Conservation (phyloP, 1,284 basidiomycete species). For the Takashimella koratensis region DNA sequence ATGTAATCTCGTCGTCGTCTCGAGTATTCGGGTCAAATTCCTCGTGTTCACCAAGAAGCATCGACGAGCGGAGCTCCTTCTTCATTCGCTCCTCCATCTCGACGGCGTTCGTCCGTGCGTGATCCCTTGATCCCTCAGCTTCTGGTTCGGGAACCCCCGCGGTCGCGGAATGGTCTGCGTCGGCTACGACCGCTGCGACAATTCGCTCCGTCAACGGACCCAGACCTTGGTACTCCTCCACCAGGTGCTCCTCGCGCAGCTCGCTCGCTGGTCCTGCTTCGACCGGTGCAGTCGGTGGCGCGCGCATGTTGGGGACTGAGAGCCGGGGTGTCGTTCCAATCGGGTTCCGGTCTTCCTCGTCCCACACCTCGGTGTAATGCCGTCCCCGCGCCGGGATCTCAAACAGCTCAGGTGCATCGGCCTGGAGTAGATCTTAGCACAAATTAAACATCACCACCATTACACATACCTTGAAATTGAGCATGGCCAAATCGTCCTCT, state of each 20-base stretch:
- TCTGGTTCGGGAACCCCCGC: neutral
- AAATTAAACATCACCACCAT: constrained; percentile 1
- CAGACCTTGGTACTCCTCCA: constrained; percentile 40
- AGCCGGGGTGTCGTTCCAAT: constrained; percentile 32
- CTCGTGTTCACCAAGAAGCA: constrained; percentile 53
- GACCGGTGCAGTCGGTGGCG: constrained; percentile 5
- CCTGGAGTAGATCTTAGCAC: constrained; percentile 39
- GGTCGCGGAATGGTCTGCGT: neutral
- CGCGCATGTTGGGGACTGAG: constrained; percentile 34
- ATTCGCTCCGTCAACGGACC: constrained; percentile 52
- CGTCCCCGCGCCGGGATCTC: constrained; percentile 80
- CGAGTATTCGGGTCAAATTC: constrained; percentile 70
- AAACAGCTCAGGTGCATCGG: constrained; percentile 79
- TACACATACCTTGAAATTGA: constrained; percentile 70
- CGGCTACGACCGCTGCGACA: constrained; percentile 68
- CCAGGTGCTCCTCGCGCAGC: constrained; percentile 39
- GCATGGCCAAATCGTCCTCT: constrained; percentile 86
- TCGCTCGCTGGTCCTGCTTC: constrained; percentile 22
- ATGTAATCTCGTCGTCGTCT: constrained; percentile 89
- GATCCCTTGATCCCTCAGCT: constrained; percentile 15
- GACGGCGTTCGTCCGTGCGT: constrained; percentile 49
- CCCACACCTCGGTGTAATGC: constrained; percentile 87
- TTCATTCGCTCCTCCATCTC: constrained; percentile 55
- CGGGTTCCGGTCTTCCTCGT: constrained; percentile 71
- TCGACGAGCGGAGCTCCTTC: constrained; percentile 54